Conservation (phyloP, 495 filamentous ascomycete genomes). For the Schizothecium vesticola region DNA sequence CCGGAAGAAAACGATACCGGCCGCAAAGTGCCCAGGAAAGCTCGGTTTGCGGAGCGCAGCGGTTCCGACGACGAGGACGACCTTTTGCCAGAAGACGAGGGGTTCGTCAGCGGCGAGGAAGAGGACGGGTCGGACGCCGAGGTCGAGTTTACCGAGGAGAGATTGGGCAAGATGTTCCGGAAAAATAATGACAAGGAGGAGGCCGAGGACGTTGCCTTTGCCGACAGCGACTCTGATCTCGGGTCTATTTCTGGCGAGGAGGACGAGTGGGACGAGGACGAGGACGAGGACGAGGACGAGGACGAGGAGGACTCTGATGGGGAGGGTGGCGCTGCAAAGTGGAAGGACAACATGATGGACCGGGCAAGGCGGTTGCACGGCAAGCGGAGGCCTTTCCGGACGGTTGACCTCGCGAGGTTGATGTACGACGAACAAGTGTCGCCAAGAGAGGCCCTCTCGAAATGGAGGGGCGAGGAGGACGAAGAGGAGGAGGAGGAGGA, state of each 20-base stretch:
- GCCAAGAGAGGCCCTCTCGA: constrained; percentile 65
- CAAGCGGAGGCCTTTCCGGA: constrained; percentile 62
- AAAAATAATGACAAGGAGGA: constrained; percentile 39
- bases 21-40: constrained; percentile 63
- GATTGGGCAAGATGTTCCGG: constrained; percentile 52
- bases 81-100: constrained; percentile 51
- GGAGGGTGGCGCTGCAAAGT: constrained; percentile 61
- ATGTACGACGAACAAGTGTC: constrained; percentile 82
- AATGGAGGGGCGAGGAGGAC: constrained; percentile 73
- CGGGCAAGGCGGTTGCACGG: constrained; percentile 68
- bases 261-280: constrained; percentile 50
- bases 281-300: constrained; percentile 52
- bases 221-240: constrained; percentile 91
- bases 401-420: constrained; percentile 71
- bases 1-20: constrained; percentile 61
- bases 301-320: constrained; percentile 50
- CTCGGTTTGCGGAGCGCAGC: constrained; percentile 57
- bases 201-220: constrained; percentile 71
- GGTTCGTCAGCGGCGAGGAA: constrained; percentile 57
- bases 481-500: constrained; percentile 43
- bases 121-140: constrained; percentile 49
- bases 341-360: constrained; percentile 82
- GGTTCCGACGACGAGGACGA: constrained; percentile 52
- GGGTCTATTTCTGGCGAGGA: constrained; percentile 77
- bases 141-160: constrained; percentile 50